These are phyloP conservation scores for Pyronema domesticum DNA, from an alignment of 495 filamentous ascomycete species.

Conservation along the genomic window DNA sequence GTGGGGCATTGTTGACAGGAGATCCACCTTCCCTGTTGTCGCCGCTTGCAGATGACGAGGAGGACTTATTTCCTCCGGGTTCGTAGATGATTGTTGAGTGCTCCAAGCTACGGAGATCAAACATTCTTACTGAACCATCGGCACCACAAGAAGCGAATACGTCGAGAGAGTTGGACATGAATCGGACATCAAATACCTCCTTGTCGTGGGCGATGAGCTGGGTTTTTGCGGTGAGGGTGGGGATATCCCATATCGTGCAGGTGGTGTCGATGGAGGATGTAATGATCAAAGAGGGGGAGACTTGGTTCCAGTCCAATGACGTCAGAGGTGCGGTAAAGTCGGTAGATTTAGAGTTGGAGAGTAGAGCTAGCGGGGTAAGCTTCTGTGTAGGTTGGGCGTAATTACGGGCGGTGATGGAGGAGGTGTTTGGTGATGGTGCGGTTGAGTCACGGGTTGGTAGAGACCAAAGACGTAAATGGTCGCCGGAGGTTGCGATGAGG, in stretches of 20 bases:
- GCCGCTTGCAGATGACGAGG: background rate
- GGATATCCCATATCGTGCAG: constrained; percentile 99
- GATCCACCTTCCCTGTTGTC: background rate
- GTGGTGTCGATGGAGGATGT: constrained; percentile 98
- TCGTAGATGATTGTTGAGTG: constrained; percentile 99
- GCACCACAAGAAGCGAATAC: constrained; percentile 97
- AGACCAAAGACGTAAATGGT: constrained; percentile 92
- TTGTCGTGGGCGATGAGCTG: constrained; percentile 98
- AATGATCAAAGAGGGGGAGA: constrained; percentile 91
- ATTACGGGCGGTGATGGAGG: constrained; percentile 54
- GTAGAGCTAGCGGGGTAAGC: constrained; percentile 75
- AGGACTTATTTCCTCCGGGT: constrained; percentile 38
- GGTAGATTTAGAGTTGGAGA: constrained; percentile 95
- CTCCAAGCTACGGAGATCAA: constrained; percentile 88
- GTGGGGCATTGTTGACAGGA: background rate
- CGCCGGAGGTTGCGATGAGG: constrained; percentile 85
- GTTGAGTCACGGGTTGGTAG: constrained; percentile 36
- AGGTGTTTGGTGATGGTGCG: constrained; percentile 37
- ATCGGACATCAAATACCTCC: constrained; percentile 95
- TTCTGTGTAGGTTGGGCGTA: constrained; percentile 58
- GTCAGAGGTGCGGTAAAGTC: constrained; percentile 95
- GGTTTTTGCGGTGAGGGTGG: constrained; percentile 91
- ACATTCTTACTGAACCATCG: constrained; percentile 97
- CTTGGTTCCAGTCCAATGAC: constrained; percentile 92
- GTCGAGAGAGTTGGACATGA: constrained; percentile 88